phyloP scores from a whole-genome alignment of 768 basidiomycete species.

The Amanita polypyramis region DNA sequence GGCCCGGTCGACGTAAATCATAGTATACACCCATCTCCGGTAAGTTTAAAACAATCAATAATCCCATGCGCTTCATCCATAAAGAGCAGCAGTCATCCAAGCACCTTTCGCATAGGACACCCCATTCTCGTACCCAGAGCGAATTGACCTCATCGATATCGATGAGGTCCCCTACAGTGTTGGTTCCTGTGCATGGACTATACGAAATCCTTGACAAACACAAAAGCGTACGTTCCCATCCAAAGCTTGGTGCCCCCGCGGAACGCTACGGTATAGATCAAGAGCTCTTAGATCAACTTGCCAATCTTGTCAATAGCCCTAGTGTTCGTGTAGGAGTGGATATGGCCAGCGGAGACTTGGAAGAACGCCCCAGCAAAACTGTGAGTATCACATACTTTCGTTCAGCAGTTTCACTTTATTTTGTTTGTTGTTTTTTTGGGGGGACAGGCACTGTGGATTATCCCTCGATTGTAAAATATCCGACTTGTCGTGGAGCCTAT shows the following conservation, averaged over 20 bases:
- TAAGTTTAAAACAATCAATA: conserved; percentile 26
- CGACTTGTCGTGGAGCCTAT: background rate
- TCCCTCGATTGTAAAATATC: conserved; percentile 18
- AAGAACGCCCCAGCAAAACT: conserved; percentile 39
- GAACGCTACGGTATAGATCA: conserved; percentile 45
- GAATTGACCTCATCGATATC: background rate
- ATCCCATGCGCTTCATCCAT: conserved; percentile 13
- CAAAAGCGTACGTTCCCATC: conserved; percentile 31
- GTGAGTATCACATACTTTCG: conserved; percentile 25
- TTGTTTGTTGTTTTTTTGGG: too few species aligned
- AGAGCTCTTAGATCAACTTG: conserved; percentile 38
- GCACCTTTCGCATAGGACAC: background rate
- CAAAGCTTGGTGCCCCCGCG: conserved; percentile 41
- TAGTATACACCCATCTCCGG: conserved; percentile 36
- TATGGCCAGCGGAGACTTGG: conserved; percentile 9
- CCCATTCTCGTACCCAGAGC: too few species aligned
- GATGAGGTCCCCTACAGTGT: too few species aligned
- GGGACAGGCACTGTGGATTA: conserved; percentile 34
- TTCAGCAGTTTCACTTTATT: too few species aligned
- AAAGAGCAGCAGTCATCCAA: background rate
- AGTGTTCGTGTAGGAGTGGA: conserved; percentile 41
- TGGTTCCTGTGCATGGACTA: background rate
- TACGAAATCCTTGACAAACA: conserved; percentile 50
- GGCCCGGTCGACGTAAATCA: conserved; percentile 68
- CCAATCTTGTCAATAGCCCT: conserved; percentile 52